These are phyloP conservation scores for Micractinium conductrix DNA, from an alignment of 139 green algal species.

Conservation along the genomic window DNA sequence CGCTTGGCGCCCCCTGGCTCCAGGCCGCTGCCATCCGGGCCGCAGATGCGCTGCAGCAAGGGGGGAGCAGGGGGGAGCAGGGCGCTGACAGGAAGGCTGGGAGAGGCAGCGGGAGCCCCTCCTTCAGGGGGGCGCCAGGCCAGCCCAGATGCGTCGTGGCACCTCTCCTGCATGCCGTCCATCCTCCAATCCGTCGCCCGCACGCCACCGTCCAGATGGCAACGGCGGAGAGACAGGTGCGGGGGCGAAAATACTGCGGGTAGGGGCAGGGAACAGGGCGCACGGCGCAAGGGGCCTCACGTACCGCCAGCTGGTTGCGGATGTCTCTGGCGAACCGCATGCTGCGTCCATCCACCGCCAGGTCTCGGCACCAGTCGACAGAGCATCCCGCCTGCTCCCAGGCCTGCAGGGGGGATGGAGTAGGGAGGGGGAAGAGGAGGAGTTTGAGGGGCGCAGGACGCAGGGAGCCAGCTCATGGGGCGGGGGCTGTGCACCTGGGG, in stretches of 20 bases:
- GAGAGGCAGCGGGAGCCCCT: not conserved
- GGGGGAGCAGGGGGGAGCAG: too few relatives aligned
- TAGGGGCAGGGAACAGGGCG: too few relatives aligned
- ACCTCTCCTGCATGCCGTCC: too few relatives aligned
- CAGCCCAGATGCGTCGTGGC: too few relatives aligned
- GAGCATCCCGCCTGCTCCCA: conserved; percentile 66
- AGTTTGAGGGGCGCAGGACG: not conserved
- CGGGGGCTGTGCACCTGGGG: too few relatives aligned
- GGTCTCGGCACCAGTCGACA: conserved; percentile 49
- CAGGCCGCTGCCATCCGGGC: conserved; percentile 37
- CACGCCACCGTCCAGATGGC: too few relatives aligned
- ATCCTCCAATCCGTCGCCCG: too few relatives aligned
- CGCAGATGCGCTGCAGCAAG: conserved; percentile 72
- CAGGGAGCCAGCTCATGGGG: too few relatives aligned
- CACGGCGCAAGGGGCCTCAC: not conserved
- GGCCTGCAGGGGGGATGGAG: conserved; percentile 23
- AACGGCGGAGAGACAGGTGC: too few relatives aligned
- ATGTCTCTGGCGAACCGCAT: conserved; percentile 91
- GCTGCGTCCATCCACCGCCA: conserved; percentile 78
- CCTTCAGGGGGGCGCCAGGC: too few relatives aligned
- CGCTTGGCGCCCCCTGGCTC: conserved; percentile 7
- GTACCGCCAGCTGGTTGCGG: conserved; percentile 77
- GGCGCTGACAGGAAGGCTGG: too few relatives aligned
- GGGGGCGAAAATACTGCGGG: too few relatives aligned
- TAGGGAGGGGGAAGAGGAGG: not conserved